Base-by-base conservation (phyloP, 2,329 filamentous ascomycete genomes). In the Epichloe typhina region DNA sequence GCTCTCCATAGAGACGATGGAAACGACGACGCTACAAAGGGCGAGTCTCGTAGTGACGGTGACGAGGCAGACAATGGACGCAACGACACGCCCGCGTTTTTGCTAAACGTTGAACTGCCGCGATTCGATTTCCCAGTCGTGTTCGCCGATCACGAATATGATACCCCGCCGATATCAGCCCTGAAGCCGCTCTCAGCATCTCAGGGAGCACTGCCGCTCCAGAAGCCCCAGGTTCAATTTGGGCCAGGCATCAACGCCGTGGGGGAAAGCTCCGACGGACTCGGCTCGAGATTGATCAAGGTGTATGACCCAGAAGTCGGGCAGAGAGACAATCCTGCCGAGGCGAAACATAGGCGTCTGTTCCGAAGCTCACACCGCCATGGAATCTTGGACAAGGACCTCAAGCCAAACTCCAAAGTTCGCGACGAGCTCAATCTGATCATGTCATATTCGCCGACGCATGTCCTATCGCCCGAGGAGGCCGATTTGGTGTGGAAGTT, bases 401-500 rank as follows among this genome's bases (percentile, higher is more conserved):
- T 96, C 55, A 96, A 95, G 63, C 93, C 93, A 0, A 97, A 98
- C 59, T 87, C 93, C 33, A 95, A 95, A 68, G 88, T 94, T 51
- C 82, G 93, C 52, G 93, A 98, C 66, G 90, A 96, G 65, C 73
- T 98, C 35, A 95, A 97, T 62, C 74, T 80, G 43, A 90, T 98
- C 57, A 83, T 97, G 72, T 84, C 86, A 2, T 96, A 96, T 61
- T 89, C 91, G 6, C 93, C 93, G 3, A 95, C 91, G 0, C 89
- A 96, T 55, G 79, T 86, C 46, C 74, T 98, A 23, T 88, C 82
- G 1, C 80, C 88, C 0, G 90, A 96, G 64, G 93, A 98, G 66
- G 94, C 95, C 62, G 93, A 98, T 66, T 75, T 96, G 48, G 82
- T 98, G 19, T 98, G 94, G 94, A 93, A 94, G 60, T 98, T 97